Percentiles rank a stretch among this genome's conserved stretches.
phyloP scores from a whole-genome alignment of 2,329 filamentous ascomycete genomes.

The Apiospora rasikravindrae region DNA sequence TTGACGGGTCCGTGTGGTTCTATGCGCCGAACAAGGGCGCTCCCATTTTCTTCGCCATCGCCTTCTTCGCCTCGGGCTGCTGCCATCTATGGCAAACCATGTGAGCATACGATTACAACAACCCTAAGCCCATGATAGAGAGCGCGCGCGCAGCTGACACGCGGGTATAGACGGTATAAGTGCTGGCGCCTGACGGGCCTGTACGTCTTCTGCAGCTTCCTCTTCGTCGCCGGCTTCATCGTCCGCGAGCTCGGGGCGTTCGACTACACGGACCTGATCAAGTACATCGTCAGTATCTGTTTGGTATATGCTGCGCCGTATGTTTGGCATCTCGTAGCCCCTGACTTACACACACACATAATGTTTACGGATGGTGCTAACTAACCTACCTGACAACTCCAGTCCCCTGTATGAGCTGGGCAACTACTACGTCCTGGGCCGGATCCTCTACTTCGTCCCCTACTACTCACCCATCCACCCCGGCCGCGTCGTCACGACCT shows the following conservation, averaged over 20 bases:
- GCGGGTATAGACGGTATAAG: constrained; percentile 53
- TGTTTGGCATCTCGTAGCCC: too few relatives aligned
- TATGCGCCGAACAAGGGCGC: constrained; percentile 55
- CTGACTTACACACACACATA: background rate
- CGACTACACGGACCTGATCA: constrained; percentile 47
- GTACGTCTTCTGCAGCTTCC: constrained; percentile 57
- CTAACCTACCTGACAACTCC: background rate
- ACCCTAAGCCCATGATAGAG: background rate
- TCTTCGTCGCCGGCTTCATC: constrained; percentile 63
- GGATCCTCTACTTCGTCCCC: constrained; percentile 62
- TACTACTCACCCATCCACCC: constrained; percentile 57
- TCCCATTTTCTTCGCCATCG: constrained; percentile 51
- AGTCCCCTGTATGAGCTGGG: constrained; percentile 61
- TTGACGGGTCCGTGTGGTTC: constrained; percentile 50
- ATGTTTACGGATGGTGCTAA: background rate
- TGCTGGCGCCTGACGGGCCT: constrained; percentile 61
- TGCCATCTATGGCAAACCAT: constrained; percentile 49
- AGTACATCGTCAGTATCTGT: constrained; percentile 50
- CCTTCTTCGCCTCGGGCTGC: constrained; percentile 44
- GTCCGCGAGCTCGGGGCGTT: constrained; percentile 53
- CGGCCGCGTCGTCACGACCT: constrained; percentile 46
- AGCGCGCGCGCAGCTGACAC: background rate
- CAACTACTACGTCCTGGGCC: constrained; percentile 63
- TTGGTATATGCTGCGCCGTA: constrained; percentile 44
- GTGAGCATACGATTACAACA: constrained; percentile 45